Conservation (phyloP, 768 basidiomycete species). For the Macrolepiota fuliginosa region DNA sequence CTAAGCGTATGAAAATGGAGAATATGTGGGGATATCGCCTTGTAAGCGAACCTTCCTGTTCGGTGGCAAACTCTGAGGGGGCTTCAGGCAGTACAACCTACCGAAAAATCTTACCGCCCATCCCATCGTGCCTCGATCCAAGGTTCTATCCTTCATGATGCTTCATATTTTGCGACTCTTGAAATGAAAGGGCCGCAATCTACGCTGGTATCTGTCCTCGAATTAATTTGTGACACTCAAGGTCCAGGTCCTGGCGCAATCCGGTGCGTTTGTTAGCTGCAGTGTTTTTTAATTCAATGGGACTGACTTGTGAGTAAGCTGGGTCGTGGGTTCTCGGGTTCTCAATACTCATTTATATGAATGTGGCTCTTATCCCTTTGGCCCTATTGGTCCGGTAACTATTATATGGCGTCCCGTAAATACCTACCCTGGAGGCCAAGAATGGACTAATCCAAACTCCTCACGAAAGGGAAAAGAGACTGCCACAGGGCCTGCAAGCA, state of each 20-base stretch:
- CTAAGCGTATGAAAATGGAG: slow-evolving; percentile 95
- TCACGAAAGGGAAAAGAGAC: slow-evolving; percentile 15
- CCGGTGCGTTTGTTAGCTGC: slow-evolving; percentile 39
- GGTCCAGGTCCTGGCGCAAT: slow-evolving; percentile 55
- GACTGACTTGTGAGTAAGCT: slow-evolving; percentile 39
- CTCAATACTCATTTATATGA: slow-evolving; percentile 70
- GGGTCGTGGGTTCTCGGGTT: slow-evolving; percentile 59
- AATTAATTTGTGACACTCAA: slow-evolving; percentile 63
- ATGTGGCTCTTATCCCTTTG: slow-evolving; percentile 60
- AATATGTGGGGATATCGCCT: slow-evolving; percentile 90
- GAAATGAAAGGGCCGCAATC: slow-evolving; percentile 68
- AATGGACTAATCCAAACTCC: not conserved
- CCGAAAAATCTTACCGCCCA: slow-evolving; percentile 89
- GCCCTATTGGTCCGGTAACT: slow-evolving; percentile 65
- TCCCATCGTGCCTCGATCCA: slow-evolving; percentile 88
- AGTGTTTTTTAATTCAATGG: not conserved
- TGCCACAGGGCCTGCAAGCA: slow-evolving; percentile 5
- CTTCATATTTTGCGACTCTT: slow-evolving; percentile 77
- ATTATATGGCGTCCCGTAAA: slow-evolving; percentile 67
- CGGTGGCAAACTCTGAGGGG: not conserved
- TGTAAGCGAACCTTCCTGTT: slow-evolving; percentile 34
- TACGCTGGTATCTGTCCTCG: slow-evolving; percentile 50
- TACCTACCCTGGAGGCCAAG: slow-evolving; percentile 7
- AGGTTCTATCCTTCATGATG: slow-evolving; percentile 86
- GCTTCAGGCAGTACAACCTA: slow-evolving; percentile 76